phyloP scores from a whole-genome alignment of 352 stramenopile species.

The Pythium brachiatum region DNA sequence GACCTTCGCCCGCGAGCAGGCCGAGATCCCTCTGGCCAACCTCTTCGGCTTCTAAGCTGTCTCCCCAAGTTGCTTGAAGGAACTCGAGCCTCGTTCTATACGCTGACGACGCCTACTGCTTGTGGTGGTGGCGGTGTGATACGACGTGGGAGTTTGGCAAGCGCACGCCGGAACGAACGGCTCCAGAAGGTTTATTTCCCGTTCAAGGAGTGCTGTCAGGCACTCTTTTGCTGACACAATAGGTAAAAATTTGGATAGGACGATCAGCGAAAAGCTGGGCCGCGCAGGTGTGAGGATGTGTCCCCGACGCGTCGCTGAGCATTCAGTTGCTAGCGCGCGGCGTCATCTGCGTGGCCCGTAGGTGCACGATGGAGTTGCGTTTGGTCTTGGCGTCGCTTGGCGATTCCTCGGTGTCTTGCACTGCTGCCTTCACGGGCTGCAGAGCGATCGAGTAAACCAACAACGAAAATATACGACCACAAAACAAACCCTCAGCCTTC shows the following conservation, averaged over 20 bases:
- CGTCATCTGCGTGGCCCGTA: slow-evolving; percentile 61
- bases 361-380: slow-evolving; percentile 62
- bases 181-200: slow-evolving; percentile 71
- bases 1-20: slow-evolving; percentile 94
- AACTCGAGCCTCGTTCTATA: slow-evolving; percentile 4
- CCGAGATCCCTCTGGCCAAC: slow-evolving; percentile 72
- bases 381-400: slow-evolving; percentile 11
- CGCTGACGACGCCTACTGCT: not conserved
- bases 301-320: slow-evolving; percentile 34
- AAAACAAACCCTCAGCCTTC: not conserved
- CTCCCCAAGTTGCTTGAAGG: slow-evolving; percentile 12
- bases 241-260: slow-evolving; percentile 34
- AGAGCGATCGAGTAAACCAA: slow-evolving; percentile 20
- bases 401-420: not conserved
- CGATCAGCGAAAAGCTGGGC: slow-evolving; percentile 54
- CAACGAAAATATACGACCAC: slow-evolving; percentile 15
- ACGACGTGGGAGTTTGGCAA: slow-evolving; percentile 17
- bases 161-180: slow-evolving; percentile 24
- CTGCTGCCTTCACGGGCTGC: not conserved
- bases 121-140: not conserved
- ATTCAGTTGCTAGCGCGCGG: slow-evolving; percentile 49
- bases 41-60: slow-evolving; percentile 85
- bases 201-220: slow-evolving; percentile 86
- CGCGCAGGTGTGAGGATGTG: slow-evolving; percentile 48
- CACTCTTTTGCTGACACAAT: slow-evolving; percentile 84